These are phyloP conservation scores for Malbranchea cinnamomea DNA, from an alignment of 2,329 filamentous ascomycete genomes.

Conservation along the genomic window DNA sequence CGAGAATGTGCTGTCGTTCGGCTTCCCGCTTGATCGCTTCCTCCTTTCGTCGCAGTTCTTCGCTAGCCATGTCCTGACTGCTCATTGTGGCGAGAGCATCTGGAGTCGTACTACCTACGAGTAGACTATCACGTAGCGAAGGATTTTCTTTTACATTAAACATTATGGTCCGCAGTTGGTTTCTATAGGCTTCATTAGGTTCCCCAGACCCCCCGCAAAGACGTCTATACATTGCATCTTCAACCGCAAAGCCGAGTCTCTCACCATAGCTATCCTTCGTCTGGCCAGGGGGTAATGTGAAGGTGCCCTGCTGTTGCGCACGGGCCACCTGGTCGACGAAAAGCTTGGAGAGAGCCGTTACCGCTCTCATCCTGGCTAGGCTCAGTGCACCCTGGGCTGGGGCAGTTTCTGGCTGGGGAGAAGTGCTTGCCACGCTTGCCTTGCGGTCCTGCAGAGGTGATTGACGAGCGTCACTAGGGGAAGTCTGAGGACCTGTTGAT, in stretches of 20 bases:
- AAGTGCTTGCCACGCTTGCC: conserved; percentile 16
- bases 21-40: conserved; percentile 41
- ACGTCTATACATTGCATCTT: conserved; percentile 49
- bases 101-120: conserved; percentile 57
- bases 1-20: conserved; percentile 56
- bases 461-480: conserved; percentile 12
- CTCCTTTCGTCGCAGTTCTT: conserved; percentile 59
- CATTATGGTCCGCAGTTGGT: conserved; percentile 58
- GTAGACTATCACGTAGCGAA: conserved; percentile 58
- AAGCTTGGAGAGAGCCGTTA: conserved; percentile 54
- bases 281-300: conserved; percentile 47
- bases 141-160: conserved; percentile 85
- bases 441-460: conserved; percentile 19
- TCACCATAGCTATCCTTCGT: conserved; percentile 51
- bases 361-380: conserved; percentile 50
- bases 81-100: conserved; percentile 76
- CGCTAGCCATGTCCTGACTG: conserved; percentile 77
- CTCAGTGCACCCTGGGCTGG: conserved; percentile 35
- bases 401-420: conserved; percentile 18
- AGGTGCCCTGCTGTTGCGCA: conserved; percentile 51
- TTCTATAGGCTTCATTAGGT: conserved; percentile 40
- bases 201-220: conserved; percentile 36
- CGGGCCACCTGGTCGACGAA: conserved; percentile 51
- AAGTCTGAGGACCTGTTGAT: conserved; percentile 15
- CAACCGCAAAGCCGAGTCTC: conserved; percentile 61